Conservation (phyloP, 805 yeast species). For the Spathaspora arborariae region DNA sequence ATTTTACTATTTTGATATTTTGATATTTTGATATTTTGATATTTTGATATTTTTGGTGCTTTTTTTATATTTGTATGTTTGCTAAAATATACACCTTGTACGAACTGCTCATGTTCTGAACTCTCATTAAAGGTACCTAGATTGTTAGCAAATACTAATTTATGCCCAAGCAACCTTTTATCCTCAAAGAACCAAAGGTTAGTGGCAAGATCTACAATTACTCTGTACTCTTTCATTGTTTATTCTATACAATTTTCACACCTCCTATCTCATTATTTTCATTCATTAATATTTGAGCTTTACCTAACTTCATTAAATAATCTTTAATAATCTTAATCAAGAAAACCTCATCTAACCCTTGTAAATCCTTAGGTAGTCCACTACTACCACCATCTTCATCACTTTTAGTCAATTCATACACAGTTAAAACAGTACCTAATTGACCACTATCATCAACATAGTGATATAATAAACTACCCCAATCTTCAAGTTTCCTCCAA, state of each 20-base stretch:
- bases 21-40: no score
- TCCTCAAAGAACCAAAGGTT: background rate
- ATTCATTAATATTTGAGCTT: conserved; percentile 70
- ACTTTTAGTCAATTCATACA: conserved; percentile 73
- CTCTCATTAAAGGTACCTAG: conserved; percentile 7
- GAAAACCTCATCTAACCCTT: conserved; percentile 55
- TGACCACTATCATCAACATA: conserved; percentile 70
- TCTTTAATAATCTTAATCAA: conserved; percentile 51
- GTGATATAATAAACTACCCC: conserved; percentile 33
- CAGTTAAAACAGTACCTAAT: conserved; percentile 67
- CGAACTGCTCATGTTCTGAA: background rate
- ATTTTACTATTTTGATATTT: no score
- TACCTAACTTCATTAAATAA: conserved; percentile 58
- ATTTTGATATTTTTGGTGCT: no score
- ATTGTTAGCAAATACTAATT: conserved; percentile 2
- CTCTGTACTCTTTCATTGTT: background rate
- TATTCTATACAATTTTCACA: conserved; percentile 56
- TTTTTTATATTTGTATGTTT: no score
- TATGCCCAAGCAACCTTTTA: background rate
- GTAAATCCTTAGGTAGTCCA: conserved; percentile 53
- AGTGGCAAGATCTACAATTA: background rate
- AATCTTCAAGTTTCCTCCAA: conserved; percentile 54
- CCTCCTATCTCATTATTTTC: conserved; percentile 61
- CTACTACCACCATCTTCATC: conserved; percentile 37
- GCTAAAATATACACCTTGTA: conserved; percentile 21